Evolutionary conservation across 2,329 filamentous ascomycete genomes (phyloP).

Genomic region (Colletotrichum somersetense): DNA sequence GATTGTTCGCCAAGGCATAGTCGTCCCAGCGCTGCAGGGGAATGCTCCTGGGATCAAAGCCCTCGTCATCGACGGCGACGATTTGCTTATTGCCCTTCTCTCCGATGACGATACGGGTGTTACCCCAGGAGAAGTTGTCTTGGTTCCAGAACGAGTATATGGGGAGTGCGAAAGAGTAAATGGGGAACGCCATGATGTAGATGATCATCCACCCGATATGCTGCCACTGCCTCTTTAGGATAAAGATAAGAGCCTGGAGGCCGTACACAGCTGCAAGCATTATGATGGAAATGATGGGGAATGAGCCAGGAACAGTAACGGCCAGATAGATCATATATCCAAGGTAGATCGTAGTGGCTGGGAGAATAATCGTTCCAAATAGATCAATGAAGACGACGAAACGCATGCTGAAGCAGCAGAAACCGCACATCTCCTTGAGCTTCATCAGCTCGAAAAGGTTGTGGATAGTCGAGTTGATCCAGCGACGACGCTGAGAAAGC

Average conservation of each 20-base stretch:
- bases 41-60: slow-evolving; percentile 91
- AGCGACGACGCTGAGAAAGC: slow-evolving; percentile 96
- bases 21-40: slow-evolving; percentile 98
- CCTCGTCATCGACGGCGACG: slow-evolving; percentile 86
- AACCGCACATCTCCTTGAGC: slow-evolving; percentile 94
- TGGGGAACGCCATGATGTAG: slow-evolving; percentile 93
- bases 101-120: slow-evolving; percentile 95
- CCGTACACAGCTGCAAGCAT: slow-evolving; percentile 95
- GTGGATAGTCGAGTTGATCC: slow-evolving; percentile 99
- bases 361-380: slow-evolving; percentile 90
- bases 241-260: slow-evolving; percentile 95
- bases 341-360: slow-evolving; percentile 88
- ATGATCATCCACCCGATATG: slow-evolving; percentile 99
- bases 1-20: slow-evolving; percentile 86
- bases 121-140: slow-evolving; percentile 99
- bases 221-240: slow-evolving; percentile 97
- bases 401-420: slow-evolving; percentile 99
- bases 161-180: slow-evolving; percentile 91
- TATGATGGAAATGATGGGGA: slow-evolving; percentile 88
- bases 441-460: slow-evolving; percentile 92
- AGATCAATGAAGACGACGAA: slow-evolving; percentile 97
- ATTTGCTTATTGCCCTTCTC: slow-evolving; percentile 93
- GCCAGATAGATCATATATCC: slow-evolving; percentile 88
- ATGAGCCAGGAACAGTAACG: slow-evolving; percentile 75
- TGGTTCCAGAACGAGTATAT: slow-evolving; percentile 99